Evolutionary conservation across 805 yeast species (phyloP).

Genomic region (Suhomyces canberraensis): DNA sequence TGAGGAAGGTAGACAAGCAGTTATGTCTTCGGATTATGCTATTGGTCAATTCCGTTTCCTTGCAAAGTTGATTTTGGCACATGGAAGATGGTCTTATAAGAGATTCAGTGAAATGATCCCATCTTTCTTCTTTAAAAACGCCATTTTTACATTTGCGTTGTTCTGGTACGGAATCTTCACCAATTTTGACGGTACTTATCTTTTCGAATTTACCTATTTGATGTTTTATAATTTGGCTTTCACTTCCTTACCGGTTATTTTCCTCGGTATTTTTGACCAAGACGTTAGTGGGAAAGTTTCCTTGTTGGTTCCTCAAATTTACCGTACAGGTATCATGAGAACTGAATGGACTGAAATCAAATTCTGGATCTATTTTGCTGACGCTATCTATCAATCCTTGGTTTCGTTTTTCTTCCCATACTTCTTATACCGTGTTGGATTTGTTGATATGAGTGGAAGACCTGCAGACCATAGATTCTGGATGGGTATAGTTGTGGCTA

Average conservation of each 20-base stretch:
- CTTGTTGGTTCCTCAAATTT: conserved; percentile 66
- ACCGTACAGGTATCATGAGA: conserved; percentile 63
- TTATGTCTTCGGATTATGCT: conserved; percentile 82
- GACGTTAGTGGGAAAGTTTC: conserved; percentile 68
- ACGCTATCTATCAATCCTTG: conserved; percentile 71
- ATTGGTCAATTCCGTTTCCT: conserved; percentile 75
- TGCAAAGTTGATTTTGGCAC: conserved; percentile 63
- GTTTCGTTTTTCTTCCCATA: conserved; percentile 69
- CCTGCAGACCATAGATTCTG: conserved; percentile 65
- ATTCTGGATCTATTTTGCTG: conserved; percentile 61
- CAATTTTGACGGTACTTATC: conserved; percentile 71
- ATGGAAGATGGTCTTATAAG: conserved; percentile 82
- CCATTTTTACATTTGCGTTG: conserved; percentile 66
- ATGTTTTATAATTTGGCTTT: conserved; percentile 79
- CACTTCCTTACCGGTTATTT: conserved; percentile 74
- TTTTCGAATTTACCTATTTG: conserved; percentile 74
- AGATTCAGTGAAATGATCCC: conserved; percentile 77
- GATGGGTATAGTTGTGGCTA: conserved; percentile 62
- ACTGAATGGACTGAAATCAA: conserved; percentile 58
- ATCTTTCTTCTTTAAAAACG: conserved; percentile 74
- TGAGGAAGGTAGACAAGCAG: conserved; percentile 84
- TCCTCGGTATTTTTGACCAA: conserved; percentile 71
- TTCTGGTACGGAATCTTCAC: conserved; percentile 75
- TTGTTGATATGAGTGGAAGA: conserved; percentile 51
- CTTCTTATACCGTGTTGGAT: conserved; percentile 44